phyloP scores from a whole-genome alignment of 2,329 filamentous ascomycete genomes.

The Parasarocladium wereldwijsianum region DNA sequence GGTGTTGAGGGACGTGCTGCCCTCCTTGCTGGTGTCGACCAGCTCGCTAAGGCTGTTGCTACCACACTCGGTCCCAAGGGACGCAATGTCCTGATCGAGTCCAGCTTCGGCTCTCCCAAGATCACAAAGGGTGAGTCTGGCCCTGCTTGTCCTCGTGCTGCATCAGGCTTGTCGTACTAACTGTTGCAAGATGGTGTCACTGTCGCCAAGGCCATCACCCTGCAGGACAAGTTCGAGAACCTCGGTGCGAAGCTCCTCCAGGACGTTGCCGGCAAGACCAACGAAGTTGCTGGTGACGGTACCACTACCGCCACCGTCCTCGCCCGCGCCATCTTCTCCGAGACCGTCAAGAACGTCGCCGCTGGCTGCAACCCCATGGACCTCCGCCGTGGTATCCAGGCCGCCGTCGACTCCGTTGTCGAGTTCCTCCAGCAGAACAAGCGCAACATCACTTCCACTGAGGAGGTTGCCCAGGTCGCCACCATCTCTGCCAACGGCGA shows the following conservation, averaged over 20 bases:
- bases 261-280: constrained; percentile 98
- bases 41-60: constrained; percentile 86
- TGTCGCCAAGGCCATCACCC: constrained; percentile 74
- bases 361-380: constrained; percentile 99
- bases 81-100: constrained; percentile 96
- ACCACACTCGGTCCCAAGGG: constrained; percentile 97
- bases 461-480: constrained; percentile 93
- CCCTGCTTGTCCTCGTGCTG: background rate
- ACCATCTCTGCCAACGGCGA: constrained; percentile 98
- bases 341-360: constrained; percentile 99
- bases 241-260: constrained; percentile 91
- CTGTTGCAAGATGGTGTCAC: constrained; percentile 60
- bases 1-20: constrained; percentile 85
- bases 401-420: constrained; percentile 87
- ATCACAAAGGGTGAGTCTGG: constrained; percentile 84
- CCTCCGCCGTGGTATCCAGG: constrained; percentile 89
- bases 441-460: constrained; percentile 93
- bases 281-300: constrained; percentile 96
- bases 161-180: constrained; percentile 10
- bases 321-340: constrained; percentile 95
- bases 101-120: constrained; percentile 95
- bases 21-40: constrained; percentile 89
- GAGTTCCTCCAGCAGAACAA: constrained; percentile 92
- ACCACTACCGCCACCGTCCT: constrained; percentile 97
- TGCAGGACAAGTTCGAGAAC: constrained; percentile 99